phyloP scores from a whole-genome alignment of 495 filamentous ascomycete species.

The Venustampulla echinocandica region DNA sequence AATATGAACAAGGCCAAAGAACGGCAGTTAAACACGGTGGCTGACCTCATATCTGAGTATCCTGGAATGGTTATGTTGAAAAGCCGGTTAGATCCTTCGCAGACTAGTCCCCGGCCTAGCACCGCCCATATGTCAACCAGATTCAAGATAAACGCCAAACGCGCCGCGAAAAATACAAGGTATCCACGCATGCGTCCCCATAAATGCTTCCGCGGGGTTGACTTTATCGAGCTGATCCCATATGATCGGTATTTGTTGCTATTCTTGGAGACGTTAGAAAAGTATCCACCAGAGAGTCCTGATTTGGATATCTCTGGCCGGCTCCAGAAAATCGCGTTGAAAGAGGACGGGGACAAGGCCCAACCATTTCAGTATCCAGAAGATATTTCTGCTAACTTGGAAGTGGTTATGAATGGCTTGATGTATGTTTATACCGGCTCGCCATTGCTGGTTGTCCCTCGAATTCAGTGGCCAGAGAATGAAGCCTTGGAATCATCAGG shows the following conservation, averaged over 20 bases:
- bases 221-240: slow-evolving; percentile 9
- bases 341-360: not conserved
- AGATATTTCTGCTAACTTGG: not conserved
- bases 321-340: not conserved
- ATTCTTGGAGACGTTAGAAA: slow-evolving; percentile 4
- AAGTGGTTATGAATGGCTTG: slow-evolving; percentile 6
- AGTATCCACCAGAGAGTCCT: not conserved
- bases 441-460: slow-evolving; percentile 4
- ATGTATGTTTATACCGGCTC: slow-evolving; percentile 10
- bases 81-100: slow-evolving; percentile 11
- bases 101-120: slow-evolving; percentile 2
- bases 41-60: slow-evolving; percentile 5
- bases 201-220: not conserved
- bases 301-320: not conserved
- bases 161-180: not conserved
- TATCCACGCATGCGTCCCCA: not conserved
- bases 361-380: slow-evolving; percentile 2
- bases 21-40: slow-evolving; percentile 3
- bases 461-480: slow-evolving; percentile 1
- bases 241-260: slow-evolving; percentile 14
- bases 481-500: not conserved
- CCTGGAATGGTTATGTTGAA: slow-evolving; percentile 13
- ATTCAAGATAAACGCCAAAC: slow-evolving; percentile 1
- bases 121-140: slow-evolving; percentile 5
- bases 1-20: slow-evolving; percentile 6